These are phyloP conservation scores for Cladosporium phlei DNA, from an alignment of 2,329 filamentous ascomycete species.

Conservation along the genomic window DNA sequence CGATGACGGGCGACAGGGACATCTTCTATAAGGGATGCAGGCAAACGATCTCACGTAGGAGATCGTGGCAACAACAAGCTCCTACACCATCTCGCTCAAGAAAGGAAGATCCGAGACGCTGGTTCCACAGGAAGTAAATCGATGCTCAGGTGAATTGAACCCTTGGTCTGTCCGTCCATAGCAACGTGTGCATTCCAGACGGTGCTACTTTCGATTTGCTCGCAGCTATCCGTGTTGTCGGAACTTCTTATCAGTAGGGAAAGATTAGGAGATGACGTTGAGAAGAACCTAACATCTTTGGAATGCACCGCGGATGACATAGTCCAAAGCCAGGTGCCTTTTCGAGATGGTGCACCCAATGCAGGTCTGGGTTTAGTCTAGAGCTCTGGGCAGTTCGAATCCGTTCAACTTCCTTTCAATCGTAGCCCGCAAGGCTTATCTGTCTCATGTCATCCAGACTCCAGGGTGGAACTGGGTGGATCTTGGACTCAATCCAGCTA, in stretches of 20 bases:
- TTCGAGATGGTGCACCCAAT: too few species aligned
- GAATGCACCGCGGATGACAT: neutral
- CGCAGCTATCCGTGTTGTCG: neutral
- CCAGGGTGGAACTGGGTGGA: too few species aligned
- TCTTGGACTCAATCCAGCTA: too few species aligned
- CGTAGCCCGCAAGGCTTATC: too few species aligned
- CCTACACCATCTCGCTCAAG: neutral
- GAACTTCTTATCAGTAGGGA: neutral
- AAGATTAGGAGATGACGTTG: neutral
- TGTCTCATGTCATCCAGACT: too few species aligned
- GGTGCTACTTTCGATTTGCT: neutral
- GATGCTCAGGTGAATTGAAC: neutral
- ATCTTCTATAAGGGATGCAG: too few species aligned
- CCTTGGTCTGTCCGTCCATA: conserved; percentile 1
- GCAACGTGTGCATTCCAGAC: conserved; percentile 7
- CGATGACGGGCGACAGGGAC: too few species aligned
- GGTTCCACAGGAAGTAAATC: neutral
- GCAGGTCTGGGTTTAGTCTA: too few species aligned
- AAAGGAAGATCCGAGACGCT: neutral
- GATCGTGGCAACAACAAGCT: conserved; percentile 6
- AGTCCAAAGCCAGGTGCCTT: too few species aligned
- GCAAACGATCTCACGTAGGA: too few species aligned
- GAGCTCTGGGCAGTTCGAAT: too few species aligned
- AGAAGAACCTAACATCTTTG: neutral
- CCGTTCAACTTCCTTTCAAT: too few species aligned